Conservation (phyloP, 2,329 filamentous ascomycete species). For the Colletotrichum abscissum region DNA sequence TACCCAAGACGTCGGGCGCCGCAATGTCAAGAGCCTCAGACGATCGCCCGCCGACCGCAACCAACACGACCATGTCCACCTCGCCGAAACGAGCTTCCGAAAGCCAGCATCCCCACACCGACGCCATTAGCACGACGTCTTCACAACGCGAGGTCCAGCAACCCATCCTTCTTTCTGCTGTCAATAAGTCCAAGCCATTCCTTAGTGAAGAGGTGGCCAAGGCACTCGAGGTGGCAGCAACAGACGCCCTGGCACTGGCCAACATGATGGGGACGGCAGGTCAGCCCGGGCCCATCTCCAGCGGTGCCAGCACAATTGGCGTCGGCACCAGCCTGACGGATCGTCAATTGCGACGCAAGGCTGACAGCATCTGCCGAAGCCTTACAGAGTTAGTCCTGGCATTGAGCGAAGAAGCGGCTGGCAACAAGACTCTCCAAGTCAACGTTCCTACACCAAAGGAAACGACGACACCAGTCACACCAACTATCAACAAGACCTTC, state of each 20-base stretch:
- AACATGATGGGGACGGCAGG: constrained; percentile 81
- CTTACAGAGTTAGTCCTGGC: constrained; percentile 93
- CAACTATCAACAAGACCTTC: constrained; percentile 56
- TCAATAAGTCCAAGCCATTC: constrained; percentile 80
- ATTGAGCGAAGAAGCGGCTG: constrained; percentile 70
- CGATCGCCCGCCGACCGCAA: constrained; percentile 90
- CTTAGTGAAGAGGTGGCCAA: constrained; percentile 79
- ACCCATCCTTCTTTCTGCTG: constrained; percentile 82
- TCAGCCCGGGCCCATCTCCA: constrained; percentile 75
- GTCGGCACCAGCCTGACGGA: constrained; percentile 71
- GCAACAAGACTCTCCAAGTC: constrained; percentile 45
- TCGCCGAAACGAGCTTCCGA: constrained; percentile 81
- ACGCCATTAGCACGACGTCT: constrained; percentile 54
- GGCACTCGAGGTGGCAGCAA: constrained; percentile 82
- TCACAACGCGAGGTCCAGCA: constrained; percentile 69
- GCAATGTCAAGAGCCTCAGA: constrained; percentile 79
- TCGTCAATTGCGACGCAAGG: constrained; percentile 87
- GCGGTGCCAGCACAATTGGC: constrained; percentile 72
- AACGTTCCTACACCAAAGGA: constrained; percentile 41
- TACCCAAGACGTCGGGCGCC: constrained; percentile 84
- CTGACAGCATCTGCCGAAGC: constrained; percentile 91
- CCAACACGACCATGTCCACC: constrained; percentile 89
- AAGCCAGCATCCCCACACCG: constrained; percentile 57
- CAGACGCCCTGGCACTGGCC: constrained; percentile 83
- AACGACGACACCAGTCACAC: constrained; percentile 49